phyloP scores from a whole-genome alignment of 306 rosid genomes.

The Macrotyloma uniflorum region DNA sequence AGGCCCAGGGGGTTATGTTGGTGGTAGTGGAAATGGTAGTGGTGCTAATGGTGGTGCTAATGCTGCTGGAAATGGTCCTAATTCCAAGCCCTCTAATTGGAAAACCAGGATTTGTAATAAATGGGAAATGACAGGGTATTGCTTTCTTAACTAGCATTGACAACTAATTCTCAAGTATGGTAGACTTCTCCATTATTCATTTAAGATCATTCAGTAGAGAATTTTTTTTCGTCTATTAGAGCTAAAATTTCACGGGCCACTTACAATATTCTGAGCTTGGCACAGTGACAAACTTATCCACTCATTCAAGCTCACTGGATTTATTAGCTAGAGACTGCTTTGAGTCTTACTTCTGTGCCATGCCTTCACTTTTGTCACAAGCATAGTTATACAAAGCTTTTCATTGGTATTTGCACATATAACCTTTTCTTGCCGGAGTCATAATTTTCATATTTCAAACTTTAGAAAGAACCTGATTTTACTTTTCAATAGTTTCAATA shows the following conservation, averaged over 20 bases:
- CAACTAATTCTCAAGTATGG: no score
- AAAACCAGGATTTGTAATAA: conserved; percentile 99
- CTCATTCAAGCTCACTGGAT: no score
- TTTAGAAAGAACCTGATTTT: not conserved
- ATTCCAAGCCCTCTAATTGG: conserved; percentile 94
- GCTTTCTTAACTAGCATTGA: conserved; percentile 14
- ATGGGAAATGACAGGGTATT: conserved; percentile 99
- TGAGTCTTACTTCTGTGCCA: no score
- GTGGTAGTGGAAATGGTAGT: conserved; percentile 34
- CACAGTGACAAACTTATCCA: no score
- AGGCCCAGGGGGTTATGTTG: conserved; percentile 95
- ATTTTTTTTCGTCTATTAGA: no score
- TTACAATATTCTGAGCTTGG: no score
- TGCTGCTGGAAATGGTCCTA: conserved; percentile 50
- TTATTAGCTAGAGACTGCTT: no score
- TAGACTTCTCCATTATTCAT: no score
- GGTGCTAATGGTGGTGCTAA: not conserved
- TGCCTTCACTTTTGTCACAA: no score
- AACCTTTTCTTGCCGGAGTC: conserved; percentile 59
- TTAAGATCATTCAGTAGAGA: no score
- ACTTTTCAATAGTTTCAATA: conserved; percentile 42
- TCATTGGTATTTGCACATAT: conserved; percentile 56
- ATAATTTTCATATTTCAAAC: conserved; percentile 53
- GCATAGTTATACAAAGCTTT: conserved; percentile 63
- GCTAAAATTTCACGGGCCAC: no score